Conservation (phyloP, 768 basidiomycete genomes). For the Trametes cubensis region DNA sequence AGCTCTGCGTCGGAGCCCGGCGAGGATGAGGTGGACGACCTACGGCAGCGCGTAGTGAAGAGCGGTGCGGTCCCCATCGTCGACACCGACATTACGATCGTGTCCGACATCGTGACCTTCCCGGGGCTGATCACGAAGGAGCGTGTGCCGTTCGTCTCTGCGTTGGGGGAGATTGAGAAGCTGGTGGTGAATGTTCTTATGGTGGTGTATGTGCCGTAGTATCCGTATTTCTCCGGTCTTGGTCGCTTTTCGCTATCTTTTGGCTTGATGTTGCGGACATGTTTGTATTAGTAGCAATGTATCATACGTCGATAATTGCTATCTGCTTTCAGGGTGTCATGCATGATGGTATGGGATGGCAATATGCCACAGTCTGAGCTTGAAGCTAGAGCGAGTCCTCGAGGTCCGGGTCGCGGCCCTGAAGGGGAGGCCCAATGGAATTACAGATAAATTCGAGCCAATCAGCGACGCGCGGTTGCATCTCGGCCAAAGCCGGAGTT, state of each 20-base stretch:
- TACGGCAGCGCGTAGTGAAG: slow-evolving; percentile 61
- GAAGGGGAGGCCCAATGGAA: slow-evolving; percentile 7
- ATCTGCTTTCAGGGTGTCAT: background rate
- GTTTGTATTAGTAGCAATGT: slow-evolving; percentile 26
- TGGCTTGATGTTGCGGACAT: slow-evolving; percentile 16
- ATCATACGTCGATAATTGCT: slow-evolving; percentile 21
- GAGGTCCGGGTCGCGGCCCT: background rate
- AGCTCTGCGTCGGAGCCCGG: slow-evolving; percentile 44
- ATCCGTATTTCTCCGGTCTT: slow-evolving; percentile 21
- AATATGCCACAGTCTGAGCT: background rate
- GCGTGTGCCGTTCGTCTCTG: slow-evolving; percentile 66
- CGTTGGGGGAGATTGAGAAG: slow-evolving; percentile 65
- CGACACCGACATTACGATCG: slow-evolving; percentile 62
- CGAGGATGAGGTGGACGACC: slow-evolving; percentile 42
- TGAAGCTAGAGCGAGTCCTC: background rate
- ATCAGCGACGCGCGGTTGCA: slow-evolving; percentile 20
- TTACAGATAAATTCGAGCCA: slow-evolving; percentile 17
- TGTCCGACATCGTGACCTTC: slow-evolving; percentile 54
- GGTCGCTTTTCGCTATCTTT: slow-evolving; percentile 2
- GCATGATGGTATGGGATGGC: too few species aligned
- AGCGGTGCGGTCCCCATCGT: slow-evolving; percentile 68
- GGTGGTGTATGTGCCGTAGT: slow-evolving; percentile 65
- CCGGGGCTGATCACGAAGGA: slow-evolving; percentile 58
- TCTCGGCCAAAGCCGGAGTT: slow-evolving; percentile 30
- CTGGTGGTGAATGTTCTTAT: slow-evolving; percentile 76